Evolutionary conservation across 305 asterid genomes (phyloP).

Genomic region (Coffea humblotiana): DNA sequence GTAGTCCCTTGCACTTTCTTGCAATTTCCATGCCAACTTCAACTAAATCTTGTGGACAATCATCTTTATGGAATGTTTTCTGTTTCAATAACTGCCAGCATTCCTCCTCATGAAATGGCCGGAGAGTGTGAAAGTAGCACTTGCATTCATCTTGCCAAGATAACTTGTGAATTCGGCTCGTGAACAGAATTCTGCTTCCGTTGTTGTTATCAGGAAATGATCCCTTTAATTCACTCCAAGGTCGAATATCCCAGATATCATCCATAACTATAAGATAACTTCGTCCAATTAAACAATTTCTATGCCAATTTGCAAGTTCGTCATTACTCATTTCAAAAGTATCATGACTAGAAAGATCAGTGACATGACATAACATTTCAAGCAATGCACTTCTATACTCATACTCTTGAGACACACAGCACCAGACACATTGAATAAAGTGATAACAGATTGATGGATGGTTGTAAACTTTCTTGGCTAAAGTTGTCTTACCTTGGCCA

Average conservation of each 20-base stretch:
- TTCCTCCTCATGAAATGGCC: background rate
- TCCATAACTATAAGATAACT: constrained; percentile 2
- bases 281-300: background rate
- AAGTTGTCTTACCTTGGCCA: constrained; percentile 18
- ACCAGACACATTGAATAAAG: background rate
- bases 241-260: constrained; percentile 9
- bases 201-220: background rate
- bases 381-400: background rate
- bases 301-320: background rate
- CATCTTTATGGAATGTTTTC: background rate
- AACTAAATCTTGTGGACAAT: background rate
- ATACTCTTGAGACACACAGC: constrained; percentile 7
- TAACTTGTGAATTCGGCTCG: background rate
- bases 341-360: background rate
- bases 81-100: constrained; percentile 11
- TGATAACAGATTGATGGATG: background rate
- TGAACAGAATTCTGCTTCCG: constrained; percentile 10
- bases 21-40: background rate
- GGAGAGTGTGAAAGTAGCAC: background rate
- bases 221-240: background rate
- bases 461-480: constrained; percentile 1
- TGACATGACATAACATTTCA: background rate
- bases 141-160: background rate
- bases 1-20: background rate
- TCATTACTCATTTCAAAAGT: background rate